Percentiles rank a stretch among this genome's conserved stretches.
Conservation (phyloP, 495 filamentous ascomycete genomes). For the Podospora bellae-mahoneyi region DNA sequence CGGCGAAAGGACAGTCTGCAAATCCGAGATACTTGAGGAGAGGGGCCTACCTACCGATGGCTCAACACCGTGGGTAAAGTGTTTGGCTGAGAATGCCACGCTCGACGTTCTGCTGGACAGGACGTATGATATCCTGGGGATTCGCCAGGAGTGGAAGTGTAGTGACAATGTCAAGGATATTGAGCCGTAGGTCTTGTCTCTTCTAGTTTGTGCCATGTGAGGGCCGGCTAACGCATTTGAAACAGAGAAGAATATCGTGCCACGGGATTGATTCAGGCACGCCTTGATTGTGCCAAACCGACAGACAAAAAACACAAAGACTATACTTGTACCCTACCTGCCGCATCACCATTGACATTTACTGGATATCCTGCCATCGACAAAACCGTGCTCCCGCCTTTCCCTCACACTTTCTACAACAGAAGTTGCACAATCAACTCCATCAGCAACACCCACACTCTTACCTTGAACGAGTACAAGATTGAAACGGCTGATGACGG, state of each 20-base stretch:
- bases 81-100: not conserved
- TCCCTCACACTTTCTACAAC: conserved; percentile 52
- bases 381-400: conserved; percentile 19
- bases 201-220: too few species aligned
- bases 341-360: conserved; percentile 7
- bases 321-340: conserved; percentile 20
- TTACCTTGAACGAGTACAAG: conserved; percentile 22
- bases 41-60: conserved; percentile 2
- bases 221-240: not conserved
- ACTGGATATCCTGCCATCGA: conserved; percentile 27
- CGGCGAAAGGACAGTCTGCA: conserved; percentile 14
- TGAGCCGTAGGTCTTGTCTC: conserved; percentile 16
- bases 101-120: conserved; percentile 21
- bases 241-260: not conserved
- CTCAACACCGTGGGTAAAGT: conserved; percentile 19
- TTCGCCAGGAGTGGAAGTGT: conserved; percentile 28
- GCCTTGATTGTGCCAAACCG: not conserved
- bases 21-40: conserved; percentile 13
- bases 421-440: conserved; percentile 48
- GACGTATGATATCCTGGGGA: conserved; percentile 20
- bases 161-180: conserved; percentile 17
- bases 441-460: conserved; percentile 22
- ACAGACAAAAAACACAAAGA: not conserved
- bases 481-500: conserved; percentile 12
- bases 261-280: not conserved